phyloP scores from a whole-genome alignment of 2,329 filamentous ascomycete species.

The Trichocomaceae sp. region DNA sequence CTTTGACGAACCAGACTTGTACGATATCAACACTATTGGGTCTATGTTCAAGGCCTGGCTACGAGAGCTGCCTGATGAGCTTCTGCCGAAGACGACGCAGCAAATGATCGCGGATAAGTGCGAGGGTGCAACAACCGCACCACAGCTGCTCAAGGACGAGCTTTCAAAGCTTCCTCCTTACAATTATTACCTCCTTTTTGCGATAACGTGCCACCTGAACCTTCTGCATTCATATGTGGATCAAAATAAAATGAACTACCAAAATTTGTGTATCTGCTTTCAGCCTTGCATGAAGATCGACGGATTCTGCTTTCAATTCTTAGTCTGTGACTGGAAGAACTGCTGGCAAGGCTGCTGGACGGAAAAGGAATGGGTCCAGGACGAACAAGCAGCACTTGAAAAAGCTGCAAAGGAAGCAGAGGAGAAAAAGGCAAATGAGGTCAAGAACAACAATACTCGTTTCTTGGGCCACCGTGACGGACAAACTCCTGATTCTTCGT shows the following conservation, averaged over 20 bases:
- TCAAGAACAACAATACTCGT: conserved; percentile 20
- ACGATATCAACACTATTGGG: conserved; percentile 93
- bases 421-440: not conserved
- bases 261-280: conserved; percentile 93
- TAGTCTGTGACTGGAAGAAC: conserved; percentile 90
- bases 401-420: conserved; percentile 21
- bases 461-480: not conserved
- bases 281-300: conserved; percentile 97
- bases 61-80: conserved; percentile 85
- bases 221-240: conserved; percentile 84
- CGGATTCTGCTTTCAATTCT: conserved; percentile 86
- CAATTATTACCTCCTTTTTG: conserved; percentile 96
- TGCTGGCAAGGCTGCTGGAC: conserved; percentile 97
- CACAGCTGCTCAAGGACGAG: conserved; percentile 81
- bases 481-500: not conserved
- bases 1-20: conserved; percentile 78
- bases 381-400: conserved; percentile 37
- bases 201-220: conserved; percentile 92
- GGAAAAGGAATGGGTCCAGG: conserved; percentile 69
- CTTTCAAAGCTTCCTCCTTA: conserved; percentile 90
- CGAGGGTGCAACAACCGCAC: conserved; percentile 68
- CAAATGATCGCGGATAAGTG: conserved; percentile 74
- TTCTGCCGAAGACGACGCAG: conserved; percentile 80
- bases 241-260: conserved; percentile 97
- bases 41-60: conserved; percentile 97